Evolutionary conservation across 202 grass and related monocot species (phyloP).

Genomic region (Schoenoplectus tabernaemontani): DNA sequence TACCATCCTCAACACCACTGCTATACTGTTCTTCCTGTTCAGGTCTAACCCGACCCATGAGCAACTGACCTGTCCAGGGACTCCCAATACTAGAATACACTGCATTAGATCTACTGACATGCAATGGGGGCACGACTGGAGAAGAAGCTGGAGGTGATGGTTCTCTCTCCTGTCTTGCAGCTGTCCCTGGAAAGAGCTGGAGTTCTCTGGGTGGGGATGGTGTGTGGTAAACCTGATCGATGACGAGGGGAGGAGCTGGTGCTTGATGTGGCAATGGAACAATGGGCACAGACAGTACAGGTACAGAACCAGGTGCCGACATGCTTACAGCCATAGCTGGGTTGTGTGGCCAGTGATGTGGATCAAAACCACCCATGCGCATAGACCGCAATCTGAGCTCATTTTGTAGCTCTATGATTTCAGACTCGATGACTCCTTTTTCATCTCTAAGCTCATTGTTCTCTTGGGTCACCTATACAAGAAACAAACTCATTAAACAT

Average conservation of each 20-base stretch:
- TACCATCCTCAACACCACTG: constrained; percentile 26
- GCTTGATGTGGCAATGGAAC: constrained; percentile 31
- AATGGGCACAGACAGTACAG: constrained; percentile 14
- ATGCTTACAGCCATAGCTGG: background rate
- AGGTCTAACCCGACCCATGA: constrained; percentile 36
- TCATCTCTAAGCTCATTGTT: constrained; percentile 77
- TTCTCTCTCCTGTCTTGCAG: background rate
- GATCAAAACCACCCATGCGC: background rate
- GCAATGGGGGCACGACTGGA: constrained; percentile 10
- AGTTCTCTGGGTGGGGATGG: constrained; percentile 49
- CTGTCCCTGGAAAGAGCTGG: constrained; percentile 50
- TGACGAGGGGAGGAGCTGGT: constrained; percentile 17
- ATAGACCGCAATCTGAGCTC: constrained; percentile 27
- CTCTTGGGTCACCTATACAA: constrained; percentile 53
- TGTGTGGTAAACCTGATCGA: constrained; percentile 8
- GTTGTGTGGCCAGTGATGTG: constrained; percentile 13
- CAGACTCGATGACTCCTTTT: constrained; percentile 33
- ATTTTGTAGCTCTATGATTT: constrained; percentile 57
- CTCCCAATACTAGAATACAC: constrained; percentile 36
- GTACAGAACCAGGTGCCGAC: constrained; percentile 21
- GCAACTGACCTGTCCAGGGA: constrained; percentile 42
- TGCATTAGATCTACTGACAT: constrained; percentile 38
- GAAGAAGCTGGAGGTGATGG: constrained; percentile 22
- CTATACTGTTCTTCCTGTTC: constrained; percentile 47
- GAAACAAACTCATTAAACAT: background rate